phyloP scores from a whole-genome alignment of 2,329 filamentous ascomycete species.

The Acrodontium crateriforme region DNA sequence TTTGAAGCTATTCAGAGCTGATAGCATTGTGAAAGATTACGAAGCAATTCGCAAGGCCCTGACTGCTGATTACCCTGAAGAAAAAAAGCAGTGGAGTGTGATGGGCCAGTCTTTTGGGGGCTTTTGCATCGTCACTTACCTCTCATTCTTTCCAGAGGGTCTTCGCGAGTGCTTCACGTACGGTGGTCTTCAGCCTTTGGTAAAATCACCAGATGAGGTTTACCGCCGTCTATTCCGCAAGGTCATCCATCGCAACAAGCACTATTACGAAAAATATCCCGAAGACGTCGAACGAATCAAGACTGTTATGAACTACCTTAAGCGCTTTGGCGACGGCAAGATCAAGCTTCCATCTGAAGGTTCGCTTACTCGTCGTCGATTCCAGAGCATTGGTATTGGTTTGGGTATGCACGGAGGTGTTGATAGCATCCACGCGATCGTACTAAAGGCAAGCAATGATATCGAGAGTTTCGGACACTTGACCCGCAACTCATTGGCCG shows the following conservation, averaged over 20 bases:
- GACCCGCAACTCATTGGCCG: constrained; percentile 54
- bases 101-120: constrained; percentile 90
- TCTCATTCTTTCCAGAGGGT: constrained; percentile 64
- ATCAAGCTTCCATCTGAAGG: constrained; percentile 61
- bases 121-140: constrained; percentile 71
- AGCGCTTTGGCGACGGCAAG: constrained; percentile 38
- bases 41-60: constrained; percentile 71
- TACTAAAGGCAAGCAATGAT: constrained; percentile 58
- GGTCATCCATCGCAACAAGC: constrained; percentile 56
- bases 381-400: constrained; percentile 62
- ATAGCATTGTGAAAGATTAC: constrained; percentile 78
- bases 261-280: constrained; percentile 75
- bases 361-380: constrained; percentile 54
- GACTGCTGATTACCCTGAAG: constrained; percentile 52
- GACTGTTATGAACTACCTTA: constrained; percentile 51
- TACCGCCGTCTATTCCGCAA: constrained; percentile 59
- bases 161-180: constrained; percentile 71
- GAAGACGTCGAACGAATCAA: constrained; percentile 60
- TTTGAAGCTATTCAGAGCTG: constrained; percentile 71
- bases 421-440: constrained; percentile 57
- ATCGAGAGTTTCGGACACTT: constrained; percentile 64
- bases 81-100: constrained; percentile 67
- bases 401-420: constrained; percentile 72
- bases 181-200: constrained; percentile 69
- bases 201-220: constrained; percentile 56